Base-by-base conservation (phyloP, 2,329 filamentous ascomycete genomes). In the Ophiostoma pallidulum region DNA sequence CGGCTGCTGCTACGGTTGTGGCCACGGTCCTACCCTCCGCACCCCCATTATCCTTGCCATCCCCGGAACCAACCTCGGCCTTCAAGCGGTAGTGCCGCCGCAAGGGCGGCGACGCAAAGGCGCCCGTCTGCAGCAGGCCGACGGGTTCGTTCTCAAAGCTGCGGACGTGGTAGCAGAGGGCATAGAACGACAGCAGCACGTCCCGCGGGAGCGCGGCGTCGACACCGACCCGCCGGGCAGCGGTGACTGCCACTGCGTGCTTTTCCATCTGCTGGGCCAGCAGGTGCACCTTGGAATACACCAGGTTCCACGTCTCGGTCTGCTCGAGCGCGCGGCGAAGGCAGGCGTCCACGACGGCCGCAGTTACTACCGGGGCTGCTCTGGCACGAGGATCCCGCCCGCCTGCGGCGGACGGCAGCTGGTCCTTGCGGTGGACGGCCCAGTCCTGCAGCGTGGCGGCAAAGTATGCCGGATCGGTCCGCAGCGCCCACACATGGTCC, bases 391-490 rank as follows among this genome's bases (percentile, higher is more conserved):
- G n/a, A n/a, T n/a, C n/a, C n/a, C n/a, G n/a, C n/a, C n/a, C n/a
- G n/a, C n/a, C n/a, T n/a, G n/a, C n/a, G n/a, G 31, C 37, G 4
- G 20, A 26, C 3, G n/a, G 14, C 41, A 20, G 45, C 4, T n/a
- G 51, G 32, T 53, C 51, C 12, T 47, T 47, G 10, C 51, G 47
- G 44, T 54, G 52, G 33, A 37, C 29, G 9, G 45, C 37, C 42
- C 45, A 54, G 10, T 47, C 49, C 20, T 19, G 28, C 14, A 53
- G 35, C 3, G 35, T 44, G 4, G 22, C 40, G 3, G 26, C 24
- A 20, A 56, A 49, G 48, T 53, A 55, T 4, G 35, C 49, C 4
- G 53, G 54, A 29, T 56, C 51, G 22, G 54, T 52, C 4, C 50
- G 53, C 39, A 56, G 41, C 4, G 53, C 53, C 41, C 45, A 45